Conservation (phyloP, 2,329 filamentous ascomycete species). For the Fusarium keratoplasticum region DNA sequence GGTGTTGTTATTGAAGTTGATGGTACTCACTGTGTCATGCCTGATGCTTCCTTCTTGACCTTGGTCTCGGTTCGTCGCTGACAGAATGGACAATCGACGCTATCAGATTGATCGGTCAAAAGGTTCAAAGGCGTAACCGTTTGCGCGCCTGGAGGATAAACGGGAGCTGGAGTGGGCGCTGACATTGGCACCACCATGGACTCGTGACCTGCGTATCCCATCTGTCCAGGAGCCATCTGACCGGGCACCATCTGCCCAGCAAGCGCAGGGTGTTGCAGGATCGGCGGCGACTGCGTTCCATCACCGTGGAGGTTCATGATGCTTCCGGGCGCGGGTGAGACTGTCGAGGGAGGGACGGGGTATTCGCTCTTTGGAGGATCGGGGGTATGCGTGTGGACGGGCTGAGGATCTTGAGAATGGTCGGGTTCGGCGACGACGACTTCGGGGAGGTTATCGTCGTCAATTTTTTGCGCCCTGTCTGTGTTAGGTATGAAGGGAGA, state of each 20-base stretch:
- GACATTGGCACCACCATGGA: constrained; percentile 17
- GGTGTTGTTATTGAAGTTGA: background rate
- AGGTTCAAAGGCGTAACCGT: constrained; percentile 45
- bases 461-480: constrained; percentile 5
- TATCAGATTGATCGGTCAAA: constrained; percentile 39
- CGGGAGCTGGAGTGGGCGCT: background rate
- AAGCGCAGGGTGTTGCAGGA: constrained; percentile 29
- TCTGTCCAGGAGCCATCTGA: background rate
- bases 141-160: background rate
- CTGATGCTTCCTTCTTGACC: constrained; percentile 37
- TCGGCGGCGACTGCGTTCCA: constrained; percentile 29
- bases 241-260: constrained; percentile 4
- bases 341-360: background rate
- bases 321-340: constrained; percentile 23
- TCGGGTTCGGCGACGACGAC: constrained; percentile 33
- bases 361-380: constrained; percentile 15
- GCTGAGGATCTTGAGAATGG: background rate
- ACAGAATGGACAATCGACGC: constrained; percentile 44
- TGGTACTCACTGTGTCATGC: constrained; percentile 39
- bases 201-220: constrained; percentile 29
- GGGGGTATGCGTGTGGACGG: background rate
- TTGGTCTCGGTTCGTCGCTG: constrained; percentile 33
- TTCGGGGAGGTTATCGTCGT: constrained; percentile 43
- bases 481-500: background rate
- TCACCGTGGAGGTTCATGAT: constrained; percentile 10